Percentiles rank a stretch among this genome's conserved stretches.
These are phyloP conservation scores for Penicillium sp. DNA, from an alignment of 2,329 filamentous ascomycete genomes.

Conservation along the genomic window DNA sequence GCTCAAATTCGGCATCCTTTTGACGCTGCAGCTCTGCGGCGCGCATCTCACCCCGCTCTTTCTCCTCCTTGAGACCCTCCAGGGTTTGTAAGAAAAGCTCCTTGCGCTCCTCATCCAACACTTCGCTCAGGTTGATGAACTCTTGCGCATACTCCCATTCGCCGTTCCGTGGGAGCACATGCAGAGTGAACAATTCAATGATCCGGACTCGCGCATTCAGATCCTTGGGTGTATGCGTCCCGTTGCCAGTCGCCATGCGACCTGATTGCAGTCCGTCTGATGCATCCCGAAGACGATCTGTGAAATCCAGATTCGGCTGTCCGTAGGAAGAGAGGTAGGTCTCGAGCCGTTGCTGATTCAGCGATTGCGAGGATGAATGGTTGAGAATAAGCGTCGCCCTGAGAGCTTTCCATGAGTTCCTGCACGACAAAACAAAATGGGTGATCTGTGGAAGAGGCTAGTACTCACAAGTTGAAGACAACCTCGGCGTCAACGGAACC, in stretches of 20 bases:
- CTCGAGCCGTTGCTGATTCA: constrained; percentile 85
- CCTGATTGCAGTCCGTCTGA: constrained; percentile 28
- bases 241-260: constrained; percentile 44
- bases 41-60: constrained; percentile 61
- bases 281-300: constrained; percentile 51
- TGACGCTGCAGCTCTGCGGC: constrained; percentile 58
- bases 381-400: constrained; percentile 85
- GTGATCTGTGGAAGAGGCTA: neutral
- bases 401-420: neutral
- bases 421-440: neutral
- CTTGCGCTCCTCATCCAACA: constrained; percentile 85
- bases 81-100: constrained; percentile 85
- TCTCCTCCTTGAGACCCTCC: constrained; percentile 77
- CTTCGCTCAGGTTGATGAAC: constrained; percentile 79
- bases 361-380: constrained; percentile 74
- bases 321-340: constrained; percentile 75
- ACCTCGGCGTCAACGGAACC: constrained; percentile 92
- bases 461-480: constrained; percentile 52
- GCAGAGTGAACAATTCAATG: constrained; percentile 88
- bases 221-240: constrained; percentile 76
- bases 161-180: constrained; percentile 85
- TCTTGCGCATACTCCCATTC: constrained; percentile 95
- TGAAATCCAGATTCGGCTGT: constrained; percentile 66
- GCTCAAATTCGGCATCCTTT: constrained; percentile 50
- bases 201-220: constrained; percentile 82